Conservation (phyloP, 164 flowering plant genomes). For the Dillenia suffruticosa region DNA sequence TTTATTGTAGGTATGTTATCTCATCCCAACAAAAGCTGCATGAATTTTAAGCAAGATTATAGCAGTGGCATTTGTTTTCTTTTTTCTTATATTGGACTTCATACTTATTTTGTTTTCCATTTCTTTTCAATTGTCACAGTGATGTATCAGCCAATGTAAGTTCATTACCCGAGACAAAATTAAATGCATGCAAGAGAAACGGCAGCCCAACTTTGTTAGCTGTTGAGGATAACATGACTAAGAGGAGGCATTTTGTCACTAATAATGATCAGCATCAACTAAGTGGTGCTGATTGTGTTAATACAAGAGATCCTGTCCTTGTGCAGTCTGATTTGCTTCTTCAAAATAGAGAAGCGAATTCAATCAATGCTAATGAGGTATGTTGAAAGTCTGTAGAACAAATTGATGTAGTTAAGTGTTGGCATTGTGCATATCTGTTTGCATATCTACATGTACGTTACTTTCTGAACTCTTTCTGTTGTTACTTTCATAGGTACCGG, state of each 20-base stretch:
- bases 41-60: not conserved
- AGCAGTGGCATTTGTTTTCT: not conserved
- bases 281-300: constrained; percentile 10
- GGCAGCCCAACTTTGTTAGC: constrained; percentile 38
- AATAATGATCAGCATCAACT: constrained; percentile 13
- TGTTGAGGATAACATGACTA: constrained; percentile 28
- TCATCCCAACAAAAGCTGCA: too few relatives aligned
- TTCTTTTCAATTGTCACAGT: constrained; percentile 27
- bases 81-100: not conserved
- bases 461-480: too few relatives aligned
- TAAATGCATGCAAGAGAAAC: constrained; percentile 40
- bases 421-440: too few relatives aligned
- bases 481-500: constrained; percentile 25
- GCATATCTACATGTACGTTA: too few relatives aligned
- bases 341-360: constrained; percentile 15
- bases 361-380: too few relatives aligned
- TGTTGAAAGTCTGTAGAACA: too few relatives aligned
- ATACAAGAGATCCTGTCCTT: constrained; percentile 18
- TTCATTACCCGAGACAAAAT: constrained; percentile 26
- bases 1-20: constrained; percentile 64
- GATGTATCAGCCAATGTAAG: constrained; percentile 30
- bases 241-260: constrained; percentile 34
- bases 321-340: constrained; percentile 12
- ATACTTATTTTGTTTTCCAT: not conserved
- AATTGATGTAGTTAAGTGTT: too few relatives aligned